Percentiles rank a stretch among this genome's conserved stretches.
phyloP scores from a whole-genome alignment of 176 grass and related monocot genomes.

The Typha latifolia region DNA sequence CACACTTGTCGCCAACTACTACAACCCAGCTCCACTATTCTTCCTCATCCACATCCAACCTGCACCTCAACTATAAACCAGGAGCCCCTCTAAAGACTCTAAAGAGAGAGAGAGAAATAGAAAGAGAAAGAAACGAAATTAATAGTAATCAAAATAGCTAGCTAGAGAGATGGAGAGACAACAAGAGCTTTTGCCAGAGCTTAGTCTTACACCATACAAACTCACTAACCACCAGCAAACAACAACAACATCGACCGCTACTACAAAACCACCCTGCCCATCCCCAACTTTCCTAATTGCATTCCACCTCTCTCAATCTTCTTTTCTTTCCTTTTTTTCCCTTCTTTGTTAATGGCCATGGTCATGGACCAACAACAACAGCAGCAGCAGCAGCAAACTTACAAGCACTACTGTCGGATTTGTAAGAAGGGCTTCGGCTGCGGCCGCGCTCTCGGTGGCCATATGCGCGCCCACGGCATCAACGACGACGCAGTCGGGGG shows the following conservation, averaged over 20 bases:
- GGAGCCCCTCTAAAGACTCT: background rate
- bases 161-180: background rate
- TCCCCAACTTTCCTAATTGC: constrained; percentile 12
- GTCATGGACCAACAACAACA: constrained; percentile 38
- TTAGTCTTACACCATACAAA: constrained; percentile 11
- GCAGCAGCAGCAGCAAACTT: constrained; percentile 22
- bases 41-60: constrained; percentile 10
- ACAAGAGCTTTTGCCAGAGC: background rate
- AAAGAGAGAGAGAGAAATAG: background rate
- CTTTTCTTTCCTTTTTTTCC: background rate
- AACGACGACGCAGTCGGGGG: constrained; percentile 22
- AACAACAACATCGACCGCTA: constrained; percentile 1
- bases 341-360: constrained; percentile 34
- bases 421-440: constrained; percentile 80
- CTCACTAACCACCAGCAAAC: constrained; percentile 12
- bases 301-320: background rate
- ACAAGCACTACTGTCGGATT: constrained; percentile 72
- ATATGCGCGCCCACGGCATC: constrained; percentile 79
- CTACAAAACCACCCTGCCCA: constrained; percentile 3
- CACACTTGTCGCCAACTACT: constrained; percentile 8
- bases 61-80: background rate
- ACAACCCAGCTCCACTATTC: constrained; percentile 1
- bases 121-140: background rate
- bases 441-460: constrained; percentile 77
- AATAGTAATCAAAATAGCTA: background rate